Base-by-base conservation (phyloP, 129 eudicot genomes). In the Lactuca saligna region DNA sequence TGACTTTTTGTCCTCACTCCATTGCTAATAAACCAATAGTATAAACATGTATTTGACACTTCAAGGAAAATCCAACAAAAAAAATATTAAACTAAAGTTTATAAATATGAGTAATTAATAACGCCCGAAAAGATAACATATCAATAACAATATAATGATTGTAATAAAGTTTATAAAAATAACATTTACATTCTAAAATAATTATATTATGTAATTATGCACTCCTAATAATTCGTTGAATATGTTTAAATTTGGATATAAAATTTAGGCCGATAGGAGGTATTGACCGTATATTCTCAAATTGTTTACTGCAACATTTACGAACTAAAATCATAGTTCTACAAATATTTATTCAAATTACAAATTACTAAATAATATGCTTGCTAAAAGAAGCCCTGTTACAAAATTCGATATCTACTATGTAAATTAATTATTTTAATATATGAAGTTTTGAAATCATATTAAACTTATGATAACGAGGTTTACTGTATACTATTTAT, bases 1-100 rank as follows among this genome's bases (percentile, higher is more conserved):
- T 68, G 62, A 66, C 59, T 50, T 15, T 10, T 14, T 61, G 51
- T 12, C 51, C 51, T 11, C n/a, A 46, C 51, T 46, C 51, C 50
- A 3, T 8, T 42, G 49, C 46, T n/a, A 3, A 6, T 31, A 37
- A 42, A 15, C 7, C 66, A 61, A 61, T 35, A 6, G 17, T 13
- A 35, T 15, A n/a, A 42, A 61, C 49, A 15, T 61, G 66, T 6
- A 20, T 12, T 29, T 14, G 65, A 29, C 49, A 61, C 9, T 8
- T 59, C 25, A 14, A 60, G 48, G 35, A 61, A 61, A 11, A 6
- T 61, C 32, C 35, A 61, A 6, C 15, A 5, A 3, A 37, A 35
- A 8, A 8, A n/a, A 37, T 53, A 53, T 53, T 1, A 14, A 53
- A 4, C 25, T 11, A 46, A 46, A 4, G 4, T 44, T 53, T 53